phyloP scores from a whole-genome alignment of 2,329 filamentous ascomycete genomes.

The Aureobasidium subglaciale region DNA sequence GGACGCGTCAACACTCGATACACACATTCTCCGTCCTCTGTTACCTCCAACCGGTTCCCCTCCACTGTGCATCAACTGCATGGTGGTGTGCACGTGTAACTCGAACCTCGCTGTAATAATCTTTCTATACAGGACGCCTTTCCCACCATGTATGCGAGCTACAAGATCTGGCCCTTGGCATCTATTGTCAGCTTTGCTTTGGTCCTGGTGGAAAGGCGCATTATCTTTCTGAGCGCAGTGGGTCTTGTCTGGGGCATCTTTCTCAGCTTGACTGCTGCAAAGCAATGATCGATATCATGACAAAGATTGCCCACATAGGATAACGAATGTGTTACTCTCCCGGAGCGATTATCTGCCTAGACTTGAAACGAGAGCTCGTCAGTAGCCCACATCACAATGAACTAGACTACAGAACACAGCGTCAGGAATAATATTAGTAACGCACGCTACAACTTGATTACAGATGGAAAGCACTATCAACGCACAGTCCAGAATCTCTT shows the following conservation, averaged over 20 bases:
- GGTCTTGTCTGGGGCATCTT: conserved; percentile 71
- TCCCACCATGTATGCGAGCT: conserved; percentile 59
- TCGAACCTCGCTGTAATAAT: background rate
- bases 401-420: too few relatives aligned
- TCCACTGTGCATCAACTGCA: conserved; percentile 8
- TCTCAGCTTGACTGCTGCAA: conserved; percentile 49
- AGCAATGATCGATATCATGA: too few relatives aligned
- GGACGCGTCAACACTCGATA: background rate
- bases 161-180: conserved; percentile 65
- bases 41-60: conserved; percentile 29
- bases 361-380: too few relatives aligned
- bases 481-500: too few relatives aligned
- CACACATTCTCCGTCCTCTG: background rate
- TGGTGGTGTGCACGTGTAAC: background rate
- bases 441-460: too few relatives aligned
- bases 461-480: too few relatives aligned
- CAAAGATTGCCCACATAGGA: too few relatives aligned
- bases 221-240: conserved; percentile 61
- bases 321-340: too few relatives aligned
- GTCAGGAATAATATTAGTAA: too few relatives aligned
- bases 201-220: conserved; percentile 61
- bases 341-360: too few relatives aligned
- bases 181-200: conserved; percentile 64
- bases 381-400: too few relatives aligned
- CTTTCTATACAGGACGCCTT: conserved; percentile 19